Evolutionary conservation across 768 basidiomycete species (phyloP).

Genomic region (Inosperma sp.): DNA sequence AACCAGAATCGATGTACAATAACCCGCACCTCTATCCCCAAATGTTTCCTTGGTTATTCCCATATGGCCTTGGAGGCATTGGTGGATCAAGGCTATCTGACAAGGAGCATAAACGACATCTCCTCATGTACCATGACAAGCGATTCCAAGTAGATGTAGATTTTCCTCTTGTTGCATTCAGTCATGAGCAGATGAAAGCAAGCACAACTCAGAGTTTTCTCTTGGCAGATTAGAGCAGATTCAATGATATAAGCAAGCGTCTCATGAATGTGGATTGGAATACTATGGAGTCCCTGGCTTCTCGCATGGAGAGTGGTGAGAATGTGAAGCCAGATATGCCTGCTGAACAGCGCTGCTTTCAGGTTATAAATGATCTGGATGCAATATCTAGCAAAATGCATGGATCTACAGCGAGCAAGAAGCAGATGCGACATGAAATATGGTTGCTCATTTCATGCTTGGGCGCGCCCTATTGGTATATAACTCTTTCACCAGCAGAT

Average conservation of each 20-base stretch:
- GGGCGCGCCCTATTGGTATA: conserved; percentile 34
- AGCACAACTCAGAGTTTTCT: conserved; percentile 26
- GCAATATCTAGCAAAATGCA: conserved; percentile 21
- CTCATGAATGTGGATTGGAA: conserved; percentile 20
- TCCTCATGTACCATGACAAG: conserved; percentile 39
- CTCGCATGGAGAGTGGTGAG: conserved; percentile 22
- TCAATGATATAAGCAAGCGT: conserved; percentile 22
- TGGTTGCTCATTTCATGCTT: conserved; percentile 19
- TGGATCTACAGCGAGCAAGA: conserved; percentile 25
- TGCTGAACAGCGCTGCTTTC: conserved; percentile 22
- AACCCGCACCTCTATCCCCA: conserved; percentile 34
- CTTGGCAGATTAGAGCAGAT: conserved; percentile 22
- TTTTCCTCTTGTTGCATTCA: conserved; percentile 38
- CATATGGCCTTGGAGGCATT: conserved; percentile 36
- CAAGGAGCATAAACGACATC: conserved; percentile 21
- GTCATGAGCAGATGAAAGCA: conserved; percentile 34
- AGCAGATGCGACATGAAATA: conserved; percentile 27
- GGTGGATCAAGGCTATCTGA: conserved; percentile 21
- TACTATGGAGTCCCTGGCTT: conserved; percentile 17
- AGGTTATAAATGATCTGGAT: conserved; percentile 25
- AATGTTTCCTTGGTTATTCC: conserved; percentile 40
- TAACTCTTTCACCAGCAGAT: conserved; percentile 36
- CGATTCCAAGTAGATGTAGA: conserved; percentile 34
- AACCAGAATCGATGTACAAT: conserved; percentile 28
- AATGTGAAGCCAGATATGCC: conserved; percentile 14